phyloP scores from a whole-genome alignment of 768 basidiomycete species.

The Lentinula sp. region DNA sequence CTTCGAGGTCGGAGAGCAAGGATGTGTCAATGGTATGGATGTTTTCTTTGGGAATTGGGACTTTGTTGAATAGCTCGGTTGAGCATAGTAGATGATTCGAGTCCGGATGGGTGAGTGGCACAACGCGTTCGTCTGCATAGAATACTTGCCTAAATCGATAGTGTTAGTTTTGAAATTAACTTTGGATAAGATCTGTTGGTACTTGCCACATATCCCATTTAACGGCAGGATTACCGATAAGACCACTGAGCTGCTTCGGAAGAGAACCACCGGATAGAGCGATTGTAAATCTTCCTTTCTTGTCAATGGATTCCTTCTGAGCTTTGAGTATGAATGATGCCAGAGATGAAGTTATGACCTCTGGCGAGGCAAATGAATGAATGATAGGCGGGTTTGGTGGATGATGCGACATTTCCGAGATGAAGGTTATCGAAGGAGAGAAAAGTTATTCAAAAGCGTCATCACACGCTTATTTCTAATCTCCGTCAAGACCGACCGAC shows the following conservation, averaged over 20 bases:
- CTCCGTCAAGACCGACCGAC: not conserved
- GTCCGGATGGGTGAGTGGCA: conserved; percentile 88
- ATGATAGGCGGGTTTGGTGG: conserved; percentile 67
- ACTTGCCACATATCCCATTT: conserved; percentile 94
- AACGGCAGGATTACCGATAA: conserved; percentile 56
- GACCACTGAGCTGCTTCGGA: conserved; percentile 71
- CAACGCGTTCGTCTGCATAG: conserved; percentile 94
- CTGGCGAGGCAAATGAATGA: conserved; percentile 55
- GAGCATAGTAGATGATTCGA: conserved; percentile 84
- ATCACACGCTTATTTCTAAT: not conserved
- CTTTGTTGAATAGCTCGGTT: conserved; percentile 71
- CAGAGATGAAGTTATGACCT: conserved; percentile 57
- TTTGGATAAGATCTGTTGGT: not conserved
- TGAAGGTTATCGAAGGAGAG: not conserved
- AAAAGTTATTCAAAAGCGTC: not conserved
- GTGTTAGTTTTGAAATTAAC: not conserved
- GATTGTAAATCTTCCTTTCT: conserved; percentile 85
- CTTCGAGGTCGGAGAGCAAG: conserved; percentile 68
- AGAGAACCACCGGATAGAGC: conserved; percentile 93
- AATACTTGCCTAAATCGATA: conserved; percentile 77
- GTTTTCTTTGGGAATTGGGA: conserved; percentile 69
- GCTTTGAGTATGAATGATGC: conserved; percentile 81
- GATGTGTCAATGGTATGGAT: conserved; percentile 78
- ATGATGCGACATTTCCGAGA: conserved; percentile 26
- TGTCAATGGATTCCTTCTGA: conserved; percentile 84